Evolutionary conservation across 169 alveolate species (phyloP).

Genomic region (Besnoitia besnoiti): DNA sequence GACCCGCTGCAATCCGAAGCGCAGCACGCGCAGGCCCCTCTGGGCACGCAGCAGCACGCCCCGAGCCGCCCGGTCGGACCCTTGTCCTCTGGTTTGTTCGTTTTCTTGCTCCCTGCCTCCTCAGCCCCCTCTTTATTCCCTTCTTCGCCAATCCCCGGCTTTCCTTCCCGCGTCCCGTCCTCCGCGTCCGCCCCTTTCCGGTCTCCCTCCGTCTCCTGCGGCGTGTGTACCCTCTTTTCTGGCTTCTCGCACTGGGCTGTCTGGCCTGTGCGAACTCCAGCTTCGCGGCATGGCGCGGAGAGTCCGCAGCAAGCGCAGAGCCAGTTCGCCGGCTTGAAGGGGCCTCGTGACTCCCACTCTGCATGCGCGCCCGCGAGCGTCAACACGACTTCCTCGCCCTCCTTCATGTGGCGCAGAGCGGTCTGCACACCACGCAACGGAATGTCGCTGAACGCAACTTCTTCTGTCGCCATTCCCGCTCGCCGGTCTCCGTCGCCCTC

Average conservation of each 20-base stretch:
- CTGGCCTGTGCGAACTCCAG: no score
- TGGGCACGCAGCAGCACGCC: background rate
- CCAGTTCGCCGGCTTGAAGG: background rate
- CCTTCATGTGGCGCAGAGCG: conserved; percentile 7
- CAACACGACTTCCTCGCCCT: background rate
- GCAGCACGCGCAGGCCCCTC: background rate
- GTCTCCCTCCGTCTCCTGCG: background rate
- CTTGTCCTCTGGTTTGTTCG: no score
- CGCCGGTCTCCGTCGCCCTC: no score
- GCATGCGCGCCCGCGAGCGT: conserved; percentile 3
- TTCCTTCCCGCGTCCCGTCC: no score
- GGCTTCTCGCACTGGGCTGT: no score
- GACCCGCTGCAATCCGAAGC: no score
- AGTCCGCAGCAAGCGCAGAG: background rate
- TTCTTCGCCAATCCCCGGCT: no score
- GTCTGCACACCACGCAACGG: background rate
- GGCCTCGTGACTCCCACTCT: background rate
- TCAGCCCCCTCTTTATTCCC: no score
- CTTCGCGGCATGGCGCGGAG: no score
- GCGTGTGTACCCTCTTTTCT: background rate
- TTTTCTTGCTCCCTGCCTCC: no score
- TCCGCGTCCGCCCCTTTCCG: background rate
- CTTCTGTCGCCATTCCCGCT: no score
- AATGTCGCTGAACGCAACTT: background rate
- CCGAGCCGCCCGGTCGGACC: no score